Percentiles rank a stretch among this genome's conserved stretches.
phyloP scores from a whole-genome alignment of 2,329 filamentous ascomycete genomes.

The Colletotrichum salicis region DNA sequence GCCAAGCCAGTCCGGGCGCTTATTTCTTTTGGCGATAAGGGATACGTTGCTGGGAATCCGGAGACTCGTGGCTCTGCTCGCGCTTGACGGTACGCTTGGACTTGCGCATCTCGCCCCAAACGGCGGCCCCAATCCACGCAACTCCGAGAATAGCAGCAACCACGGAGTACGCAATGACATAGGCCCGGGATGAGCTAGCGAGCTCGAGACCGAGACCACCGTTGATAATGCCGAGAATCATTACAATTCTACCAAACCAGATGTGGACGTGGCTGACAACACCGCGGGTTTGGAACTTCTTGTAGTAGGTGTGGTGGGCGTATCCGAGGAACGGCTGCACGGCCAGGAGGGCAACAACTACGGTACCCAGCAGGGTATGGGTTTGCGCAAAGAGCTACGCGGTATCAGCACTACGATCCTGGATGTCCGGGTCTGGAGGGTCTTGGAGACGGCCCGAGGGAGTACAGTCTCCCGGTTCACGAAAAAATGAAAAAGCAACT shows the following conservation, averaged over 20 bases:
- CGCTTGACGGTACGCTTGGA: conserved; percentile 26
- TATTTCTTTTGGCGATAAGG: conserved; percentile 33
- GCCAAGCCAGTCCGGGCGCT: not conserved
- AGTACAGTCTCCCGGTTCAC: not conserved
- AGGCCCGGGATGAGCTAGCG: conserved; percentile 50
- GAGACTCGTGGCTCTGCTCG: conserved; percentile 29
- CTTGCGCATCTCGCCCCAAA: conserved; percentile 24
- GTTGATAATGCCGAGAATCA: conserved; percentile 70
- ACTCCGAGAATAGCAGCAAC: conserved; percentile 61
- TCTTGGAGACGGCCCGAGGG: not conserved
- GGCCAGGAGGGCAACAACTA: conserved; percentile 63
- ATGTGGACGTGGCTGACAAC: conserved; percentile 67
- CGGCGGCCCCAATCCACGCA: conserved; percentile 52
- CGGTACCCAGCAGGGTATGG: conserved; percentile 67
- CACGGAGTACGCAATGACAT: conserved; percentile 66
- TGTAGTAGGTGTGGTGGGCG: conserved; percentile 66
- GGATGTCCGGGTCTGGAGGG: not conserved
- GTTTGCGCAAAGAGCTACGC: conserved; percentile 60
- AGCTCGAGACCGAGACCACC: conserved; percentile 70
- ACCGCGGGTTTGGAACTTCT: conserved; percentile 58
- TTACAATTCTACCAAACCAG: conserved; percentile 69
- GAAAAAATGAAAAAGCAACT: conserved; percentile 40
- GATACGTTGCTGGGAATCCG: conserved; percentile 29
- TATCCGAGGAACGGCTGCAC: conserved; percentile 69
- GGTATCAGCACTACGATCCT: conserved; percentile 19